Percentiles rank a stretch among this genome's conserved stretches.
Conservation (phyloP, 257 asterid species). For the Solanum sejunctum region DNA sequence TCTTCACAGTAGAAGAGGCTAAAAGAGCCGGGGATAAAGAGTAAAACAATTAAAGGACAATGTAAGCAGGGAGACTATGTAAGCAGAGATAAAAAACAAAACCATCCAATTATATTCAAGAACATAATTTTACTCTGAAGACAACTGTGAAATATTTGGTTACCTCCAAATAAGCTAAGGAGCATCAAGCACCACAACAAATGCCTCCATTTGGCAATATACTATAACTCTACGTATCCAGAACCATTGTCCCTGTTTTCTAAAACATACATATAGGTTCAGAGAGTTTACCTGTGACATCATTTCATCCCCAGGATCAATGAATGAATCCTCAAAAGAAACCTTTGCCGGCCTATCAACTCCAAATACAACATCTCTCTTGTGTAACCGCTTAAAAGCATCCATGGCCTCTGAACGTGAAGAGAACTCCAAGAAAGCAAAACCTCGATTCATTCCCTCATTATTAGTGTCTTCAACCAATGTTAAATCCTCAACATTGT, state of each 20-base stretch:
- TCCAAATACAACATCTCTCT: constrained; percentile 83
- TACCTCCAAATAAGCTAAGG: background rate
- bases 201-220: background rate
- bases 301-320: constrained; percentile 97
- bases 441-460: constrained; percentile 78
- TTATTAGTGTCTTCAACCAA: constrained; percentile 79
- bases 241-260: background rate
- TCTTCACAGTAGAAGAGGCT: background rate
- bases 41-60: background rate
- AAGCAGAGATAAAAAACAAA: background rate
- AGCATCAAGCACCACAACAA: background rate
- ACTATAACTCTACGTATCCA: background rate
- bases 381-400: constrained; percentile 92
- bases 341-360: constrained; percentile 92
- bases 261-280: background rate
- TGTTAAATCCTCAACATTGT: constrained; percentile 75
- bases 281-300: constrained; percentile 85
- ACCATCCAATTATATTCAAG: background rate
- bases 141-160: background rate
- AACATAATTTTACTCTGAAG: background rate
- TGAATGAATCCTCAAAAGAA: constrained; percentile 93
- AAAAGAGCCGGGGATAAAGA: background rate
- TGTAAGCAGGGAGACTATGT: background rate
- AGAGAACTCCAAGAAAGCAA: constrained; percentile 88
- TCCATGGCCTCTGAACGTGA: constrained; percentile 96